A percentile compares a stretch with the other conserved stretches of the same genome.
phyloP scores from a whole-genome alignment of 305 asterid genomes.

The Ilex paraguariensis region DNA sequence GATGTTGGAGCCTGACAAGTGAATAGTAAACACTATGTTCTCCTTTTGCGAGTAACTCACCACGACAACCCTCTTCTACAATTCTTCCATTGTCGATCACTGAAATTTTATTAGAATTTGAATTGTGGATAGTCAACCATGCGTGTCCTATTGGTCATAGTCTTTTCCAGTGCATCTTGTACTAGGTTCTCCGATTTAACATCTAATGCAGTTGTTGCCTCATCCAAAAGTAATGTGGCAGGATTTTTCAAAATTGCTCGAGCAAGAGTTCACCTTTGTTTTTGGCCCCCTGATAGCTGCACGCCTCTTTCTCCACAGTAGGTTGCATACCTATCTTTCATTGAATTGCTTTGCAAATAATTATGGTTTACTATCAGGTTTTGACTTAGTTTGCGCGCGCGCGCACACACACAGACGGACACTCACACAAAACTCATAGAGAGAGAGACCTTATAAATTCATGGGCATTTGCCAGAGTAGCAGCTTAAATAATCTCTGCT shows the following conservation, averaged over 20 bases:
- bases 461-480: conserved; percentile 49
- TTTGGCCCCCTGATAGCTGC: too few relatives aligned
- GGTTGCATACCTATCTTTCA: background rate
- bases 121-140: background rate
- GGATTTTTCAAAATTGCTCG: too few relatives aligned
- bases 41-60: background rate
- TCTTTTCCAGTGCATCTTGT: conserved; percentile 1
- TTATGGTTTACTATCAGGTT: too few relatives aligned
- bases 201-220: background rate
- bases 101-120: too few relatives aligned
- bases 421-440: too few relatives aligned
- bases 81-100: too few relatives aligned
- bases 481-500: conserved; percentile 43
- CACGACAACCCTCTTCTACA: too few relatives aligned
- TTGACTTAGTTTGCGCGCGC: too few relatives aligned
- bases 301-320: too few relatives aligned
- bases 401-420: too few relatives aligned
- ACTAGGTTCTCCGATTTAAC: background rate
- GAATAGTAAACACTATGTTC: background rate
- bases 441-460: conserved; percentile 17
- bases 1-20: background rate
- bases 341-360: background rate
- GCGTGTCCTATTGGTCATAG: background rate
- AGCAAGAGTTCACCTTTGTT: too few relatives aligned
- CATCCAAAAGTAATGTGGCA: too few relatives aligned